Conservation (phyloP, 805 yeast genomes). For the Candida pseudoglaebosa region DNA sequence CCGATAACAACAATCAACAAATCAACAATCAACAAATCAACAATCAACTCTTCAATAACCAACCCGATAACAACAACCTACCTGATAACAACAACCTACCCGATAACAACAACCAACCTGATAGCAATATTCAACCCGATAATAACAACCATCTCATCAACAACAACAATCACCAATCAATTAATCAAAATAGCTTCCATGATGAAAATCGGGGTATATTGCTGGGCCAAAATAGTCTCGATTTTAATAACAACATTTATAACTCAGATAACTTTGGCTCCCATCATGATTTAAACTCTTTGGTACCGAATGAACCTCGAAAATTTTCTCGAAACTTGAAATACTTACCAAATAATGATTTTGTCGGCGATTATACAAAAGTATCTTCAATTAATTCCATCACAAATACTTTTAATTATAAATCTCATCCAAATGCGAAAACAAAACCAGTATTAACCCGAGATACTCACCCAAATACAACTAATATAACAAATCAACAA, state of each 20-base stretch:
- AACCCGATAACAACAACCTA: no score
- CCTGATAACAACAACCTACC: no score
- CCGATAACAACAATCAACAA: no score
- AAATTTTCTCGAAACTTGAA: constrained; percentile 17
- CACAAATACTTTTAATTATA: constrained; percentile 43
- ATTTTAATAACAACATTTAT: background rate
- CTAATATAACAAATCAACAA: background rate
- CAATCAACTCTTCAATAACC: no score
- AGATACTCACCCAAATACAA: background rate
- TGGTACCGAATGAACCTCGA: constrained; percentile 1
- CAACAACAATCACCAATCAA: no score
- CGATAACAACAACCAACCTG: no score
- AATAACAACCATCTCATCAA: no score
- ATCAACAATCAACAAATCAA: no score
- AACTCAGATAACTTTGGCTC: background rate
- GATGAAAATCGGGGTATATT: no score
- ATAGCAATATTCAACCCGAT: no score
- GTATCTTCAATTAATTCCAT: constrained; percentile 22
- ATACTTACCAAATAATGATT: constrained; percentile 31
- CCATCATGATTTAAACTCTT: constrained; percentile 8
- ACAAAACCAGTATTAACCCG: constrained; percentile 20
- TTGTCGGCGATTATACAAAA: constrained; percentile 16
- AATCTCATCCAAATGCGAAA: constrained; percentile 43
- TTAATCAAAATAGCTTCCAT: no score
- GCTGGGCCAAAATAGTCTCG: no score